Evolutionary conservation across 257 asterid genomes (phyloP).

Genomic region (Petrea volubilis): DNA sequence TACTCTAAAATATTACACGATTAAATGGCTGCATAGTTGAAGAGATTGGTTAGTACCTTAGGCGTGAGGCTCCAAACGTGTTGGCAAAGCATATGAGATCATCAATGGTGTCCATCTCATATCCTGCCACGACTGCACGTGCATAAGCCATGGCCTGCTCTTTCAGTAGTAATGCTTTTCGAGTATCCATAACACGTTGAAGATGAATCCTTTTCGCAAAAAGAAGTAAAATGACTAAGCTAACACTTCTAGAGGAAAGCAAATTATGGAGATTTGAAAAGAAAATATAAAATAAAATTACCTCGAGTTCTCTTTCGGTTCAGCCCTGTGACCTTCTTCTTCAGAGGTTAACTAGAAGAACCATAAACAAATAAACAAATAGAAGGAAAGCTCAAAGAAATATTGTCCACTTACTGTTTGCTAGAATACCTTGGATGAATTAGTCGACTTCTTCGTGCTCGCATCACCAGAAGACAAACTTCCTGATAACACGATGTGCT

Average conservation of each 20-base stretch:
- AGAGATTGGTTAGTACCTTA: slow-evolving; percentile 42
- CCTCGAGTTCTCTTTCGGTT: slow-evolving; percentile 71
- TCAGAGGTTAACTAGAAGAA: slow-evolving; percentile 41
- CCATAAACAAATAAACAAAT: slow-evolving; percentile 15
- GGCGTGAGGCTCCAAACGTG: slow-evolving; percentile 80
- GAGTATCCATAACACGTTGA: slow-evolving; percentile 70
- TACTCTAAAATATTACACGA: background rate
- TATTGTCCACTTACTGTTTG: background rate
- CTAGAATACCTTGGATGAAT: slow-evolving; percentile 52
- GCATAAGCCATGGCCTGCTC: slow-evolving; percentile 96
- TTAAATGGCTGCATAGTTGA: background rate
- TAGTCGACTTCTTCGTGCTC: slow-evolving; percentile 42
- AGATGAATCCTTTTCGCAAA: slow-evolving; percentile 55
- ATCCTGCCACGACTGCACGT: slow-evolving; percentile 90
- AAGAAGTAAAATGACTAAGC: slow-evolving; percentile 20
- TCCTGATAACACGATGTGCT: slow-evolving; percentile 31
- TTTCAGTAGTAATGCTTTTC: slow-evolving; percentile 73
- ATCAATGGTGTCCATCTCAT: slow-evolving; percentile 64
- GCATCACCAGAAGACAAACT: slow-evolving; percentile 46
- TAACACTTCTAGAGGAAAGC: background rate
- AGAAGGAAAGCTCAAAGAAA: slow-evolving; percentile 14
- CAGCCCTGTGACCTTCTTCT: slow-evolving; percentile 49
- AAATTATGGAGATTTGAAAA: background rate
- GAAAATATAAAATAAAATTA: slow-evolving; percentile 26
- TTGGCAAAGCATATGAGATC: slow-evolving; percentile 80